phyloP scores from a whole-genome alignment of 164 flowering plant genomes.

The Tetrastigma voinierianum region DNA sequence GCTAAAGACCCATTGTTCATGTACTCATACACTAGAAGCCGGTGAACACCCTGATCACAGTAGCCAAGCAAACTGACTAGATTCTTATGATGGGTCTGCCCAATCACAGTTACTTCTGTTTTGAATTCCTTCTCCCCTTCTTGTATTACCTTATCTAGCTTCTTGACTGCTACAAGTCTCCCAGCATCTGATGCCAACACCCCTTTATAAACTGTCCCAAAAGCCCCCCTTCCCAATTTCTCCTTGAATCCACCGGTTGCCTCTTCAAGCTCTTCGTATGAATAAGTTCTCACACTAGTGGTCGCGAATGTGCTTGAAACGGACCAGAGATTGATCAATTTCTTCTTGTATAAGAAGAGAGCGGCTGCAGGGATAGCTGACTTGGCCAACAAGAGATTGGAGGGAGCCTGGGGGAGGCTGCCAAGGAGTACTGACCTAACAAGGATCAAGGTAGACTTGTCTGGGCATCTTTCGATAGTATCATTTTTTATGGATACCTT shows the following conservation, averaged over 20 bases:
- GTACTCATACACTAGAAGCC: conserved; percentile 5
- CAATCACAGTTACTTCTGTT: no score
- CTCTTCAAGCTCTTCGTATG: conserved; percentile 13
- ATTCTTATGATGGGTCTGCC: no score
- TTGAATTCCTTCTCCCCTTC: no score
- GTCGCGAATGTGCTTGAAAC: not conserved
- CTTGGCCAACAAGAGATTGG: conserved; percentile 1
- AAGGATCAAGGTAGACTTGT: no score
- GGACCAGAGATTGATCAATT: not conserved
- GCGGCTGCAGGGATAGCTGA: not conserved
- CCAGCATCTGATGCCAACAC: not conserved
- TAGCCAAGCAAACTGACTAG: no score
- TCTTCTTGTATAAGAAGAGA: not conserved
- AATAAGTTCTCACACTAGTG: conserved; percentile 4
- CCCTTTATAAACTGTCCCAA: conserved; percentile 14
- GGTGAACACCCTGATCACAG: no score
- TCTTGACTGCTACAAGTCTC: conserved; percentile 12
- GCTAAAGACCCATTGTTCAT: conserved; percentile 15
- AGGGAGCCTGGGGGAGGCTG: not conserved
- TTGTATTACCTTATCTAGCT: conserved; percentile 3
- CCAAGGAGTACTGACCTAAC: not conserved
- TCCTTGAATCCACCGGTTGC: conserved; percentile 15
- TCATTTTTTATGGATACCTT: no score
- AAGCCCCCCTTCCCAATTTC: conserved; percentile 17
- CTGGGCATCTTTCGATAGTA: no score